phyloP scores from a whole-genome alignment of 352 stramenopile species.

The Phytophthora pisi region DNA sequence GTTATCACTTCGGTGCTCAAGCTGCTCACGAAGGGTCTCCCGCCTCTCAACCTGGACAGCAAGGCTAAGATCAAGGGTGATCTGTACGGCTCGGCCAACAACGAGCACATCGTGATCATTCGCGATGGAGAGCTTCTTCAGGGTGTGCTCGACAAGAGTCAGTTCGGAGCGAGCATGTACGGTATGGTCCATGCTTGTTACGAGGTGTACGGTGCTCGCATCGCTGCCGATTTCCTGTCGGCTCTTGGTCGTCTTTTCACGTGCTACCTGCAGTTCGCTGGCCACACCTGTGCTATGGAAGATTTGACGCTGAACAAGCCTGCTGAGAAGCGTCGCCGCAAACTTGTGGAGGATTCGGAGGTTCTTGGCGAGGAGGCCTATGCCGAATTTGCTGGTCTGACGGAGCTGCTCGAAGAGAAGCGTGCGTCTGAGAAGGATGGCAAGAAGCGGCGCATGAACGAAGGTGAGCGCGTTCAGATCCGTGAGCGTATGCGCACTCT shows the following conservation, averaged over 20 bases:
- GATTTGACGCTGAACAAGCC: conserved; percentile 96
- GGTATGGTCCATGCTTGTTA: conserved; percentile 98
- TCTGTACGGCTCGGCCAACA: conserved; percentile 93
- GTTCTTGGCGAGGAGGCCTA: conserved; percentile 85
- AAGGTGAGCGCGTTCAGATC: conserved; percentile 71
- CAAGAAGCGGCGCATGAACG: conserved; percentile 88
- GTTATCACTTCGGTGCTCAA: conserved; percentile 97
- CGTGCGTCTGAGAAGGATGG: conserved; percentile 49
- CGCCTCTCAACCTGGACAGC: conserved; percentile 92
- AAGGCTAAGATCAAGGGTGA: conserved; percentile 98
- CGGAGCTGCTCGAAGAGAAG: conserved; percentile 71
- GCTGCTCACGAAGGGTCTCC: conserved; percentile 91
- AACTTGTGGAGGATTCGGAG: conserved; percentile 89
- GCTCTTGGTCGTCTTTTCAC: conserved; percentile 95
- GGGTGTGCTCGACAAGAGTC: conserved; percentile 98
- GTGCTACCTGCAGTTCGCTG: conserved; percentile 97
- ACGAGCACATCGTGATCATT: conserved; percentile 97
- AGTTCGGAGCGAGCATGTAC: conserved; percentile 98
- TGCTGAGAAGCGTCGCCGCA: conserved; percentile 92
- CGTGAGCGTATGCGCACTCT: conserved; percentile 78
- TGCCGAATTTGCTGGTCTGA: conserved; percentile 82
- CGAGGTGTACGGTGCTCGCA: conserved; percentile 86
- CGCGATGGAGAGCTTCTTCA: conserved; percentile 96
- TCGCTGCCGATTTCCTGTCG: conserved; percentile 83
- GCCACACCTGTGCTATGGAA: conserved; percentile 99